A percentile compares a stretch with the other conserved stretches of the same genome.
Evolutionary conservation across 2,329 filamentous ascomycete species (phyloP).

Genomic region (Fusarium lateritium): DNA sequence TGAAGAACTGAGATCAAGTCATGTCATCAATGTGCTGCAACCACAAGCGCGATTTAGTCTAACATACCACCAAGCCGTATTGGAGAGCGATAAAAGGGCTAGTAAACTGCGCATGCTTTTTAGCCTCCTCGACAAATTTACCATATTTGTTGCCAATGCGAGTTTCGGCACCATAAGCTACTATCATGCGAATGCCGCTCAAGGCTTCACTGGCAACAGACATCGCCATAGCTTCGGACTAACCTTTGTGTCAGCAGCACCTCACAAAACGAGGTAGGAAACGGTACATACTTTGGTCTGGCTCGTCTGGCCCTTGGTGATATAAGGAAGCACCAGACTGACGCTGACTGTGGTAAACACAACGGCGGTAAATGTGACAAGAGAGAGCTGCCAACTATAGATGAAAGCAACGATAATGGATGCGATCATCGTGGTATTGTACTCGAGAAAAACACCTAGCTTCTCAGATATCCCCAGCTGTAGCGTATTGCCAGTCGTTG

Average conservation of each 20-base stretch:
- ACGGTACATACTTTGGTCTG: slow-evolving; percentile 49
- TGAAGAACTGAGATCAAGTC: slow-evolving; percentile 6
- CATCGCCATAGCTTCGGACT: slow-evolving; percentile 49
- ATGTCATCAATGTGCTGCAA: no score
- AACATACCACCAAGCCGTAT: slow-evolving; percentile 34
- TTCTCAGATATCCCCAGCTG: slow-evolving; percentile 70
- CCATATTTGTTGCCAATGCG: slow-evolving; percentile 55
- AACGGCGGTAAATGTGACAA: slow-evolving; percentile 63
- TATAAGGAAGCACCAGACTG: slow-evolving; percentile 51
- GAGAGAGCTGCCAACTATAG: slow-evolving; percentile 66
- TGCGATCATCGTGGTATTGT: slow-evolving; percentile 53
- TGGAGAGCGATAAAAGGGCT: slow-evolving; percentile 46
- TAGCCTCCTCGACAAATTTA: slow-evolving; percentile 55
- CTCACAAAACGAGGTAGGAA: no score
- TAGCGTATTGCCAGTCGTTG: slow-evolving; percentile 65
- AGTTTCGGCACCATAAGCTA: slow-evolving; percentile 59
- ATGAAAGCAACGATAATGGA: slow-evolving; percentile 64
- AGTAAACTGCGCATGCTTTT: slow-evolving; percentile 48
- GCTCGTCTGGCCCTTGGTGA: slow-evolving; percentile 52
- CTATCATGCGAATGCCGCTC: slow-evolving; percentile 59
- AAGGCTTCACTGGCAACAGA: slow-evolving; percentile 60
- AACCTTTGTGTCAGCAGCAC: not conserved
- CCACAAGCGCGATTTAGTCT: no score
- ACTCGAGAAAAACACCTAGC: slow-evolving; percentile 60
- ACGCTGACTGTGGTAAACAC: slow-evolving; percentile 57